Conservation (phyloP, 1,284 basidiomycete genomes). For the Melampsora americana region DNA sequence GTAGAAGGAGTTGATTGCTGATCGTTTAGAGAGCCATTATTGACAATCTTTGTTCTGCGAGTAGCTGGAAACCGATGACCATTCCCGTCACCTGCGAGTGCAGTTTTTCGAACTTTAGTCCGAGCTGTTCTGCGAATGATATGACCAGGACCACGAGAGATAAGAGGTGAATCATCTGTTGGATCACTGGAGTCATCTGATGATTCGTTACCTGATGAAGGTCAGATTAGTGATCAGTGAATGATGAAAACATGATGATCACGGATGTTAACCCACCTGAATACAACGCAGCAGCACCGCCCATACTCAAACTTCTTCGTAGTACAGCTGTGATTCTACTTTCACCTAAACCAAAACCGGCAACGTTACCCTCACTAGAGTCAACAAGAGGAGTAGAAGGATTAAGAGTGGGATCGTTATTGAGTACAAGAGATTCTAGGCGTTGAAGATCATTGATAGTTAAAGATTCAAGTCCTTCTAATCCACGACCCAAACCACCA, state of each 20-base stretch:
- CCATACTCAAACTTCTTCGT: conserved; percentile 72
- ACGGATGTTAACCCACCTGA: conserved; percentile 10
- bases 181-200: conserved; percentile 55
- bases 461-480: conserved; percentile 58
- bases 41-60: conserved; percentile 4
- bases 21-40: too few species aligned
- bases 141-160: conserved; percentile 79
- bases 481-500: conserved; percentile 63
- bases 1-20: too few species aligned
- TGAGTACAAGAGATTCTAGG: conserved; percentile 85
- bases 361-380: conserved; percentile 58
- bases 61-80: conserved; percentile 68
- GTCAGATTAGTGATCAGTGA: too few species aligned
- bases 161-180: conserved; percentile 81
- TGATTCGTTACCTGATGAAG: neutral
- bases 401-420: conserved; percentile 52
- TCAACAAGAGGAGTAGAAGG: conserved; percentile 58
- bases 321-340: conserved; percentile 70
- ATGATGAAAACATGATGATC: too few species aligned
- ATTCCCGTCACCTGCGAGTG: conserved; percentile 68
- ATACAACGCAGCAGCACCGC: neutral
- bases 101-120: conserved; percentile 91
- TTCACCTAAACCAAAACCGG: conserved; percentile 66
- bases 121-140: conserved; percentile 86
- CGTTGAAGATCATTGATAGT: conserved; percentile 88